Base-by-base conservation (phyloP, 1,139 yeast genomes). In the Debaryomyces udenii region DNA sequence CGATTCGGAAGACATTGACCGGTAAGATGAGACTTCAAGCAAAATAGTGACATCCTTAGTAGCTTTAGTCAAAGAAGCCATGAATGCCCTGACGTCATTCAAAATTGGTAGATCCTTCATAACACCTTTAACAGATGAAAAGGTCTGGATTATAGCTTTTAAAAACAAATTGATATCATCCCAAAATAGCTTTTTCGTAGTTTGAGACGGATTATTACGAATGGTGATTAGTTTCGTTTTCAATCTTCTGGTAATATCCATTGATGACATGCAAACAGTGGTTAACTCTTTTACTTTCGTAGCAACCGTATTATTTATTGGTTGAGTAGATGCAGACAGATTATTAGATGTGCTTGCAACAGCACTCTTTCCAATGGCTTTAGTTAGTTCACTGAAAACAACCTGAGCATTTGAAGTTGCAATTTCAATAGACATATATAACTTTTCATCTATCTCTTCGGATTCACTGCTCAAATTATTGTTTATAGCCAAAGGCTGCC, bases 1-100 rank as follows among this genome's bases (percentile, higher is more conserved):
- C 9, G 57, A 38, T 4, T 61, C 66, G 27, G 53, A 51, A 1
- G 72, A 53, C 56, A 71, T 65, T 4, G 69, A 48, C 45, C 67
- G 69, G 46, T 70, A 72, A 1, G 76, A 66, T 0, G 76, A 70
- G 4, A 68, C 67, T 56, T 90, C 96, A 35, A 90, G 65, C 51
- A 87, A 71, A 10, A 87, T 81, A 0, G 97, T 90, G 9, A 91
- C 87, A 53, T 91, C 98, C 56, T 91, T 91, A 2, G 96, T 88
- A 3, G 91, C 86, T 48, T 89, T 83, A 0, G 97, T 90, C 43
- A 91, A 68, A 26, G 82, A 79, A 0, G 96, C 88, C 67, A 91
- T 76, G 6, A 87, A 83, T 4, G 88, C 81, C 46, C 96, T 71
- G 3, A 87, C 86, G 43, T 87, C 96, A 51, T 86, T 84, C 38